Base-by-base conservation (phyloP, 23 red algal species). In the Chondrus crispus region DNA sequence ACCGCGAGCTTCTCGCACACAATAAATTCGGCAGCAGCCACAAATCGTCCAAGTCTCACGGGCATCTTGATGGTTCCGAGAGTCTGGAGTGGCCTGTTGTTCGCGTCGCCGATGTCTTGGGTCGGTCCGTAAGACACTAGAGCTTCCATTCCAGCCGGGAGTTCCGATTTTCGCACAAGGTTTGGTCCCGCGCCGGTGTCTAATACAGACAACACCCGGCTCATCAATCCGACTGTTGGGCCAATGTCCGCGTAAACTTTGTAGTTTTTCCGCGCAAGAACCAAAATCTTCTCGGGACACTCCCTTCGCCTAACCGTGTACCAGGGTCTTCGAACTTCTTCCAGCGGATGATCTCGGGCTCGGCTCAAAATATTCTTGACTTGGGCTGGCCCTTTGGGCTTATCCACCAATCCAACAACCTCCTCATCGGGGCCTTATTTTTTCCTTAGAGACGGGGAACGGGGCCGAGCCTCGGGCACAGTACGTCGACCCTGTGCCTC, bases 161-260 rank as follows among this genome's bases (percentile, higher is more conserved):
- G 30, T 22, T 71, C 40, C 7, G 57, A 43, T 52, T 74, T 45
- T 24, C 62, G 35, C 30, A 69, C 66, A 47, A 86, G 72, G 63
- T 72, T 86, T 19, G 63, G 82, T 8, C 58, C 82, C 0, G 82
- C 33, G 18, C 63, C 60, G 36, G 58, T 86, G 40, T 86, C 82
- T 26, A 72, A 51, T 4, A 86, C 82, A 7, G 82, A 71, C 4
- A 86, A 44, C 14, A 13, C 4, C 3, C 82, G 19, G 46, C 68
- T 63, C 63, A 7, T 69, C 33, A 69, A 46, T 30, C 66, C 55
- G 38, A 47, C n/a, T 37, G 38, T 29, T 12, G 52, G 62, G 39
- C 41, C 82, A 73, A 86, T 45, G 82, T 86, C 82, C 28, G 62
- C 82, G 41, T 86, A 86, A 11, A 86, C 62, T 30, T 86, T 86